These are phyloP conservation scores for Exutisphaerella laricina DNA, from an alignment of 2,329 filamentous ascomycete genomes.

Conservation along the genomic window DNA sequence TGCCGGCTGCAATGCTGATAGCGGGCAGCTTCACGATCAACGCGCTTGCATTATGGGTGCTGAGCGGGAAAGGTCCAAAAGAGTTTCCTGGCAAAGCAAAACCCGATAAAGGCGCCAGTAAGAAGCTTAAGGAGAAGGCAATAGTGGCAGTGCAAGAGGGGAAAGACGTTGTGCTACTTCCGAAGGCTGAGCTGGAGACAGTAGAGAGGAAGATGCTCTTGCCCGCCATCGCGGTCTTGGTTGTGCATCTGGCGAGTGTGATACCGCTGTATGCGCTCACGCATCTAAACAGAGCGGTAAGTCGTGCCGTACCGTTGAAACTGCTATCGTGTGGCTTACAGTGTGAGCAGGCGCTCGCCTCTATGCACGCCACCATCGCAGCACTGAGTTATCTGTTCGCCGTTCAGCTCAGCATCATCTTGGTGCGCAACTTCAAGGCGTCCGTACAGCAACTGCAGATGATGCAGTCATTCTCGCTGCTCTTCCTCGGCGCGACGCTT, in stretches of 20 bases:
- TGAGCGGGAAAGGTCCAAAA: conserved; percentile 56
- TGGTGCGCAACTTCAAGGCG: conserved; percentile 15
- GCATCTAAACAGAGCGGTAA: conserved; percentile 60
- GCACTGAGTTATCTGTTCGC: conserved; percentile 37
- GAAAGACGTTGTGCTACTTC: conserved; percentile 35
- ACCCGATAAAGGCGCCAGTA: conserved; percentile 21
- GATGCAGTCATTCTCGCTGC: conserved; percentile 85
- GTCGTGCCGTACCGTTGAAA: no score
- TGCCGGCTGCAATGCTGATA: conserved; percentile 95
- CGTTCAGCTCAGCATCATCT: conserved; percentile 20
- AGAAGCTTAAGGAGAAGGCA: conserved; percentile 32
- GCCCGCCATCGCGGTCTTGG: conserved; percentile 66
- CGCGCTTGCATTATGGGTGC: conserved; percentile 88
- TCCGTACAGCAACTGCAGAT: conserved; percentile 64
- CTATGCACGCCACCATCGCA: conserved; percentile 42
- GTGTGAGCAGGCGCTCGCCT: conserved; percentile 47
- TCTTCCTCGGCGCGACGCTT: conserved; percentile 85
- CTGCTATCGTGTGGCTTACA: no score
- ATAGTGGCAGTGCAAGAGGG: conserved; percentile 36
- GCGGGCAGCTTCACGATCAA: conserved; percentile 94
- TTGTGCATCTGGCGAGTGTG: conserved; percentile 69
- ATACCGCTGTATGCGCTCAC: conserved; percentile 86
- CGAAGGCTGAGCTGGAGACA: conserved; percentile 35
- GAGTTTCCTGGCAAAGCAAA: conserved; percentile 29
- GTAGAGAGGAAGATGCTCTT: conserved; percentile 63